Evolutionary conservation across 257 asterid species (phyloP).

Genomic region (Asclepias syriaca): DNA sequence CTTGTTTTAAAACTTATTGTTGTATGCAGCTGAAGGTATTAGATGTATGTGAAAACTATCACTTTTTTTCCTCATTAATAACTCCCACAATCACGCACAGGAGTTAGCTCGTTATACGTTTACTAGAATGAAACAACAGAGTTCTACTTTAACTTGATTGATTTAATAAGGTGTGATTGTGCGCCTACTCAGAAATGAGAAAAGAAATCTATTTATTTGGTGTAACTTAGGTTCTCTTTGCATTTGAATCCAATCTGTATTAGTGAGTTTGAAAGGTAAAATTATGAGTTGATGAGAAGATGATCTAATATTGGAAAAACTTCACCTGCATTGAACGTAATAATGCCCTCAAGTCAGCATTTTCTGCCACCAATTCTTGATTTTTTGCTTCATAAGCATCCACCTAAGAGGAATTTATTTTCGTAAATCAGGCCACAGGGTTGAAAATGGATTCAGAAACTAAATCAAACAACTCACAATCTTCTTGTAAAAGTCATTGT

Average conservation of each 20-base stretch:
- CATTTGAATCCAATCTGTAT: not conserved
- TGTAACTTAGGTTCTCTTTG: not conserved
- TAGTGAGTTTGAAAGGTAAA: too few species aligned
- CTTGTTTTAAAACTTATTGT: not conserved
- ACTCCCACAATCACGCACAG: not conserved
- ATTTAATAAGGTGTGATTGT: not conserved
- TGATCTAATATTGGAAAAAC: not conserved
- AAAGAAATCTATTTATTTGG: not conserved
- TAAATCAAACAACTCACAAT: constrained; percentile 51
- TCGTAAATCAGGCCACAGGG: constrained; percentile 8
- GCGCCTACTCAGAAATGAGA: not conserved
- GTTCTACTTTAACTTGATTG: not conserved
- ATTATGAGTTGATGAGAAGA: constrained; percentile 4
- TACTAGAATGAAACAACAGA: not conserved
- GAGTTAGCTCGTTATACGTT: not conserved
- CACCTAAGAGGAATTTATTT: constrained; percentile 52
- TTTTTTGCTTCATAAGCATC: constrained; percentile 92
- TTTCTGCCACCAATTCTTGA: constrained; percentile 88
- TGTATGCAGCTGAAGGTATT: not conserved
- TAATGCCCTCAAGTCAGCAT: constrained; percentile 90
- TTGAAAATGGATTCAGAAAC: constrained; percentile 10
- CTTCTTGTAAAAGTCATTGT: constrained; percentile 84
- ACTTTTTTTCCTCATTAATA: too few species aligned
- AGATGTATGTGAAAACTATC: not conserved
- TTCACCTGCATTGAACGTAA: constrained; percentile 93